Evolutionary conservation across 75 land plant genomes (phyloP).

Genomic region (Sequoiadendron giganteum): DNA sequence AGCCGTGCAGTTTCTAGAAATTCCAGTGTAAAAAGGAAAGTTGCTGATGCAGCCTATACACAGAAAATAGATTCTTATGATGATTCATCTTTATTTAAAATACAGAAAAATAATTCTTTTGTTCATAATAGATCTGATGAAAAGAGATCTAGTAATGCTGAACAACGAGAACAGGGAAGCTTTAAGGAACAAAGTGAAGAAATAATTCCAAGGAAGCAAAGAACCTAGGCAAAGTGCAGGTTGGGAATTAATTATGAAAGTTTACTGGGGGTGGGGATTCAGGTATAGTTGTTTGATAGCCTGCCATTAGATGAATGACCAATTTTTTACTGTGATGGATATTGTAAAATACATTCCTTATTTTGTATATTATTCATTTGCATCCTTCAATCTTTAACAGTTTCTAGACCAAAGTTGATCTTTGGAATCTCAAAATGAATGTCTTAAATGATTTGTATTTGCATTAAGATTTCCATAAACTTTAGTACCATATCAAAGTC

Average conservation of each 20-base stretch:
- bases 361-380: background rate
- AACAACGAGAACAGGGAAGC: background rate
- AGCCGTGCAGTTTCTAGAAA: background rate
- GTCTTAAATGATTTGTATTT: background rate
- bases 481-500: background rate
- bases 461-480: background rate
- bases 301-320: background rate
- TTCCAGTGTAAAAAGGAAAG: conserved; percentile 5
- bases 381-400: background rate
- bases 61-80: conserved; percentile 4
- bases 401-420: background rate
- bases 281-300: background rate
- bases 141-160: background rate
- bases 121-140: background rate
- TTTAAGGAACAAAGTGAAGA: background rate
- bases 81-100: conserved; percentile 6
- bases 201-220: conserved; percentile 4
- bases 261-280: background rate
- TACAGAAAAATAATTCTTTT: background rate
- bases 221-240: background rate
- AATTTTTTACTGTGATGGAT: background rate
- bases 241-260: background rate
- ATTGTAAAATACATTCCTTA: background rate
- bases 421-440: background rate
- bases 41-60: background rate